These are phyloP conservation scores for Incumbomyces delicatus DNA, from an alignment of 2,329 filamentous ascomycete species.

Conservation along the genomic window DNA sequence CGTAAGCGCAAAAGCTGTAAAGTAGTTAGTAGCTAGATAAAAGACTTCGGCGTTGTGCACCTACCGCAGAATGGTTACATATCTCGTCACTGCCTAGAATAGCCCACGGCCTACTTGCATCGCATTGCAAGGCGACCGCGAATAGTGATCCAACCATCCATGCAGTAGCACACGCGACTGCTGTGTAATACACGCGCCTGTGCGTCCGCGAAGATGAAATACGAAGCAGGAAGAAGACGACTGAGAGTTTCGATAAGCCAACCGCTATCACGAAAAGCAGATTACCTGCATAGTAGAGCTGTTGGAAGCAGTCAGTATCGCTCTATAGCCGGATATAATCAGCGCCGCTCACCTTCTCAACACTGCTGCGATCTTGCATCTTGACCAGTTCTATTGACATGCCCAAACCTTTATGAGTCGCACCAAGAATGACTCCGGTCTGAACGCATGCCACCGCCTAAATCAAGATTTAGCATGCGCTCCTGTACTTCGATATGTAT, in stretches of 20 bases:
- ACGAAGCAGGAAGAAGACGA: constrained; percentile 18
- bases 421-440: constrained; percentile 24
- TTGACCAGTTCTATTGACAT: constrained; percentile 24
- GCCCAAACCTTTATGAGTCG: constrained; percentile 26
- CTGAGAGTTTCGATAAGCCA: constrained; percentile 22
- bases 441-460: constrained; percentile 26
- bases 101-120: no score
- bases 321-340: neutral
- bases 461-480: no score
- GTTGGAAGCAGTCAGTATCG: neutral
- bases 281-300: constrained; percentile 22
- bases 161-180: constrained; percentile 4
- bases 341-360: constrained; percentile 17
- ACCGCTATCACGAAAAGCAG: constrained; percentile 22
- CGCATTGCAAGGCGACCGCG: neutral
- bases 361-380: constrained; percentile 2
- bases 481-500: neutral
- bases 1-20: no score
- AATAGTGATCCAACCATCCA: constrained; percentile 14
- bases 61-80: constrained; percentile 20
- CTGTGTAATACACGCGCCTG: constrained; percentile 11
- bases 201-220: constrained; percentile 14
- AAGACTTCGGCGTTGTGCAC: constrained; percentile 5
- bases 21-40: no score
- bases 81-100: constrained; percentile 9